Evolutionary conservation across 441 rosid species (phyloP), one percentile per base, ranked within the genome.

Genomic region (Brassica hybrid): DNA sequence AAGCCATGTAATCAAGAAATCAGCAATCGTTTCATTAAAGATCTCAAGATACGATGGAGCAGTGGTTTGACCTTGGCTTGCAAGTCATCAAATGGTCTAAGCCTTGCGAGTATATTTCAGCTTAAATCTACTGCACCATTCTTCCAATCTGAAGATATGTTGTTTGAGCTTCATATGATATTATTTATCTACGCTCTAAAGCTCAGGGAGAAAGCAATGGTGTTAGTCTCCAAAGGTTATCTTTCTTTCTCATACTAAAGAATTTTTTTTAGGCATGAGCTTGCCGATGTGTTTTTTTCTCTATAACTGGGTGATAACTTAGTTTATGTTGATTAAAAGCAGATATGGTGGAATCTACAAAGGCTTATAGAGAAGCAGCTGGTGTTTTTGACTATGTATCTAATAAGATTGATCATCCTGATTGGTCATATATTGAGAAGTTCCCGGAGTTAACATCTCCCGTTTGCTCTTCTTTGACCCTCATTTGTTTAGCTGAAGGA

Each of bases 121-220:
- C 54, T 4, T 41, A 41, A 45, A 66, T 21, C 70, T 21, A 16
- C 13, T 4, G 32, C 6, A 67, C 8, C 1, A 45, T 45, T 67
- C 71, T 21, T 67, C 7, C 25, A 16, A 9, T 6, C 12, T 16
- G 0, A 2, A 4, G 12, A 7, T 32, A 63, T 32, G 21, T 7
- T 8, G 58, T 43, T 66, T 48, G 58, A 66, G 58, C 36, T 43
- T 45, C 18, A 45, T 23, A 21, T 66, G 70, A 16, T 66, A 43
- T 18, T 43, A 8, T 66, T 66, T 66, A 4, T 66, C 18, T 66
- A 50, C 43, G 43, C 43, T 25, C 23, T 67, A 9, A 67, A 48
- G 60, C 60, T 67, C 41, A 67, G 23, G 60, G 71, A 67, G 60
- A 67, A 25, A 48, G 71, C 71, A 67, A 67, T 67, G 41, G 41